Evolutionary conservation across 768 basidiomycete genomes (phyloP).

Genomic region (Rhodocollybia butyracea): DNA sequence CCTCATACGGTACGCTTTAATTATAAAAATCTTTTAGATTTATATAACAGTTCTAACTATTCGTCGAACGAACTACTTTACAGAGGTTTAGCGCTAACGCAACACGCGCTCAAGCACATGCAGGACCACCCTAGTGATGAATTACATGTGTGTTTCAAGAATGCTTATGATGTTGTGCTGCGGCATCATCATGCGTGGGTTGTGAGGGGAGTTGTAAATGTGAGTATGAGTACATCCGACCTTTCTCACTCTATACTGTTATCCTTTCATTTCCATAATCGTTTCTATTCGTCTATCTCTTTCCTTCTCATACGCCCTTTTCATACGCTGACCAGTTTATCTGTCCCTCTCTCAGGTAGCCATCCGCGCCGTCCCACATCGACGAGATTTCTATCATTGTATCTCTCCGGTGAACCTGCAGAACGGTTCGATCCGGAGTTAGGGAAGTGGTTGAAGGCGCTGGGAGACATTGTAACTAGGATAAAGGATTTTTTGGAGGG

Average conservation of each 20-base stretch:
- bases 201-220: constrained; percentile 61
- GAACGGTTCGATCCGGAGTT: constrained; percentile 56
- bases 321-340: constrained; percentile 11
- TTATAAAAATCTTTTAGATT: constrained; percentile 1
- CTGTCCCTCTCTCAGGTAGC: constrained; percentile 38
- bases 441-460: constrained; percentile 54
- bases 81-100: constrained; percentile 69
- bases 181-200: constrained; percentile 65
- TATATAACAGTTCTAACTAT: constrained; percentile 3
- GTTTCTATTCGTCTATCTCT: too few relatives aligned
- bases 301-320: too few relatives aligned
- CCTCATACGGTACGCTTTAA: constrained; percentile 52
- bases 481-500: constrained; percentile 51
- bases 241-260: too few relatives aligned
- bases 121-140: constrained; percentile 51
- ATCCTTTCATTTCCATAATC: too few relatives aligned
- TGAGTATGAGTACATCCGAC: too few relatives aligned
- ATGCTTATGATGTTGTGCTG: constrained; percentile 67
- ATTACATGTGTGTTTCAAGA: constrained; percentile 65
- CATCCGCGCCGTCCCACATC: constrained; percentile 57
- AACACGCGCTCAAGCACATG: constrained; percentile 63
- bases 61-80: too few relatives aligned
- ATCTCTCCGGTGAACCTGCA: constrained; percentile 55
- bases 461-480: constrained; percentile 49
- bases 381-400: constrained; percentile 57